These are phyloP conservation scores for Flaveria floridana DNA, from an alignment of 140 eudicot genomes.

Conservation along the genomic window DNA sequence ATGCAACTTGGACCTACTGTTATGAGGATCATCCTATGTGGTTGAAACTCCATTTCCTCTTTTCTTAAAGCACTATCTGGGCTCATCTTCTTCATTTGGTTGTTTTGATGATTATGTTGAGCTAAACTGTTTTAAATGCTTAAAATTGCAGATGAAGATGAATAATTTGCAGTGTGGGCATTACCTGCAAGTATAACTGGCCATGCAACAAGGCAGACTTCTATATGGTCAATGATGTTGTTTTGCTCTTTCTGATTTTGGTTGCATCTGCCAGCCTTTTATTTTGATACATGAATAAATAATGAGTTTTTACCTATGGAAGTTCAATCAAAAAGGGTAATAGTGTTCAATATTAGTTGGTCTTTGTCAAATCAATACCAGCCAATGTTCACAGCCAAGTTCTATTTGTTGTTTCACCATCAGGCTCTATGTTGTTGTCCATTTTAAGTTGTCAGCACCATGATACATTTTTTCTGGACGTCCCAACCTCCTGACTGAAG, in stretches of 20 bases:
- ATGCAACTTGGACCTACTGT: not conserved
- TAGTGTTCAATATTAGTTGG: not conserved
- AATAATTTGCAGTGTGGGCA: not conserved
- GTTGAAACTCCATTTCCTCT: not conserved
- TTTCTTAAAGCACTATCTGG: not conserved
- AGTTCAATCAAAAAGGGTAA: not conserved
- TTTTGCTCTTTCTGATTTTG: not conserved
- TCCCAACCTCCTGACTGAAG: no score
- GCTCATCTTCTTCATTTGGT: not conserved
- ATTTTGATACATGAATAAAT: not conserved
- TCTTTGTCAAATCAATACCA: not conserved
- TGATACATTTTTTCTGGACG: not conserved
- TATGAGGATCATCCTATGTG: not conserved
- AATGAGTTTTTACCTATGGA: not conserved
- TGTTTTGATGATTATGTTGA: not conserved
- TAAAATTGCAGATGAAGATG: conserved; percentile 5
- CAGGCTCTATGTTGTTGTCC: no score
- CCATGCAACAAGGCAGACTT: not conserved
- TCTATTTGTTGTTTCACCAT: not conserved
- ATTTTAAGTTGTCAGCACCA: not conserved
- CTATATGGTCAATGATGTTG: conserved; percentile 4
- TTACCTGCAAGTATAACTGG: conserved; percentile 3
- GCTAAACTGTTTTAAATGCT: conserved; percentile 4
- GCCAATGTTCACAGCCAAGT: not conserved
- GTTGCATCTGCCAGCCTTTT: not conserved